Evolutionary conservation across 257 asterid species (phyloP), one percentile per base, ranked within the genome.

Genomic region (Jacaranda mimosifolia): DNA sequence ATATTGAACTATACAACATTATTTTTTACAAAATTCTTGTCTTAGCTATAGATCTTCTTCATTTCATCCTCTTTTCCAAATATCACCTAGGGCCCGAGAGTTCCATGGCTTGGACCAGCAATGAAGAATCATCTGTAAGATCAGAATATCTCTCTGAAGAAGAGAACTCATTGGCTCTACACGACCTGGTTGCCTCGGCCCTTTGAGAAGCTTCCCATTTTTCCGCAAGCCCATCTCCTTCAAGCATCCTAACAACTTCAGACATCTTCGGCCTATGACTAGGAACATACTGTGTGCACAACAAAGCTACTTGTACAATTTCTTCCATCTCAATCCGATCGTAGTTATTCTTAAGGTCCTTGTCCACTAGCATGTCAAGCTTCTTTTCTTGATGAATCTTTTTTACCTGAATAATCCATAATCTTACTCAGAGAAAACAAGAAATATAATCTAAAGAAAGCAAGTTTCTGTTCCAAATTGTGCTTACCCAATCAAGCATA

Each of bases 161-260:
- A 2, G 96, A 90, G 80, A 91, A 91, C 66, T 91, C 97, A 26
- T 95, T 95, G 2, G 90, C 86, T 76, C 93, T 82, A 78, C 90
- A 85, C 32, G 32, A 26, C 63, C 91, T 86, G 0, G 88, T 83
- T 4, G 92, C 70, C 80, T 90, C 97, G 0, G 91, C 91, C 76
- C 91, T 91, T 69, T 89, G 98, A 9, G 99, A 89, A 18, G 96
- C 97, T 82, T 91, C 99, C 99, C 99, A 96, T 82, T 91, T 96
- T 53, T 96, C 98, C 3, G 94, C 98, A 0, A 93, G 97, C 56
- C 98, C 99, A 32, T 93, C 99, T 6, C 99, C 99, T 83, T 89
- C 98, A 0, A 96, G 93, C 99, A 96, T 93, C 72, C 98, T 79
- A 3, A 96, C 96, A 49, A 96, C 98, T 77, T 96, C 98, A 13